Conservation (phyloP, 2,329 filamentous ascomycete genomes). For the Claviceps arundinis region DNA sequence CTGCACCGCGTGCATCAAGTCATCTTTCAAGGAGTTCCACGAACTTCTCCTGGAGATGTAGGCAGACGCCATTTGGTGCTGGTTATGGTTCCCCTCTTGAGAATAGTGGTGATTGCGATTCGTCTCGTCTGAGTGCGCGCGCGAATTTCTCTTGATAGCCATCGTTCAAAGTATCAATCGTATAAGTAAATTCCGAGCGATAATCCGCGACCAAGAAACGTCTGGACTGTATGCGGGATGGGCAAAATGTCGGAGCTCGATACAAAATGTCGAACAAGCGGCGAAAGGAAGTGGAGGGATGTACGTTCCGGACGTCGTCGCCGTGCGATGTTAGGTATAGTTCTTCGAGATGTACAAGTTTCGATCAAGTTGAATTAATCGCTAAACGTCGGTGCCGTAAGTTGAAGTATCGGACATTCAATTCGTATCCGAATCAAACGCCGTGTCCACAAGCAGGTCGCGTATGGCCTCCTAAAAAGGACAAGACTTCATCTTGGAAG, state of each 20-base stretch:
- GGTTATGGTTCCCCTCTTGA: slow-evolving; percentile 2
- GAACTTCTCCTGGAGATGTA: slow-evolving; percentile 18
- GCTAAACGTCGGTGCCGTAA: no score
- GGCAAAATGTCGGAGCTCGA: background rate
- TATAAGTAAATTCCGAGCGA: background rate
- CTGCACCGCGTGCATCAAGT: slow-evolving; percentile 9
- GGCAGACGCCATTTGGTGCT: slow-evolving; percentile 8
- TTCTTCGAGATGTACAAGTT: no score
- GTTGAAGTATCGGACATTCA: background rate
- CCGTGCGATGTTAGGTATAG: background rate
- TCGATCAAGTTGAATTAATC: no score
- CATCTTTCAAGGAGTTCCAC: slow-evolving; percentile 17
- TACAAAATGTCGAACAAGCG: background rate
- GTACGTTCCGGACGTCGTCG: background rate
- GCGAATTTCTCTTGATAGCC: slow-evolving; percentile 14
- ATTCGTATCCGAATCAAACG: background rate
- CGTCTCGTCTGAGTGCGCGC: slow-evolving; percentile 11
- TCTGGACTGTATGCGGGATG: background rate
- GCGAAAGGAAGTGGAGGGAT: background rate
- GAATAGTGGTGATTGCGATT: slow-evolving; percentile 5
- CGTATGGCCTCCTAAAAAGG: slow-evolving; percentile 7
- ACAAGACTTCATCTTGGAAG: slow-evolving; percentile 9
- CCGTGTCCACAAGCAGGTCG: background rate
- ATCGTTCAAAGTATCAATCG: slow-evolving; percentile 2
- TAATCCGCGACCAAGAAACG: background rate